Evolutionary conservation across 2,329 filamentous ascomycete genomes (phyloP), one percentile per base, ranked within the genome.

Genomic region (Sclerotinia nivalis): DNA sequence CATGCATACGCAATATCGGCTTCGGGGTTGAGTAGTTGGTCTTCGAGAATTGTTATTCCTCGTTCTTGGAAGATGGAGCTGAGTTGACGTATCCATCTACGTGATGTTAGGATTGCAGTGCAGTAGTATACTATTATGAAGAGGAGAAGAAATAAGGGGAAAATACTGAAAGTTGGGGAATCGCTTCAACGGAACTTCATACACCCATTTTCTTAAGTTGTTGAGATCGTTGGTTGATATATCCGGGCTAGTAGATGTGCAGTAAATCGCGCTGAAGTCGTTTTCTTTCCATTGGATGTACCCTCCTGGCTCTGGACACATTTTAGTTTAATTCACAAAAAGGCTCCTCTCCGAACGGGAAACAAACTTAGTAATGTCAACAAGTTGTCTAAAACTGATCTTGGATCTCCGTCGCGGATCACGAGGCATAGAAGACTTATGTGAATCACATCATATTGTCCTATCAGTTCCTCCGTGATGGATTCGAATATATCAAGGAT

Each of bases 201-300:
- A 62, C 9, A 47, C 25, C 66, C 58, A 69, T 45, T 25, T 47
- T 20, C 0, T 43, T n/a, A 64, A 20, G 3, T 34, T 62, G 12
- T 64, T 22, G 1, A 69, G 47, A 9, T 55, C n/a, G n/a, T 6
- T 20, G 31, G 45, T 54, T 43, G 47, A 18, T 25, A 55, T 20
- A 4, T 52, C 58, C 4, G 66, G 56, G 20, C 22, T 54, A 9
- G 31, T 31, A 45, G 56, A 31, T n/a, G 34, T 62, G 25, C 56
- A 64, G 8, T 7, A 28, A 5, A 68, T 45, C 9, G 12, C 22
- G 12, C 47, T 37, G 47, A 64, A 62, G 34, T 69, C 66, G 15
- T 10, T 22, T 18, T 64, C 66, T 20, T 69, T 61, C 66, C 66
- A 69, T 37, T 69, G 66, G 20, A 69, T 64, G 31, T 69, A 64